Evolutionary conservation across 345 rosid species (phyloP), one percentile per base, ranked within the genome.

Genomic region (Salix suchowensis): DNA sequence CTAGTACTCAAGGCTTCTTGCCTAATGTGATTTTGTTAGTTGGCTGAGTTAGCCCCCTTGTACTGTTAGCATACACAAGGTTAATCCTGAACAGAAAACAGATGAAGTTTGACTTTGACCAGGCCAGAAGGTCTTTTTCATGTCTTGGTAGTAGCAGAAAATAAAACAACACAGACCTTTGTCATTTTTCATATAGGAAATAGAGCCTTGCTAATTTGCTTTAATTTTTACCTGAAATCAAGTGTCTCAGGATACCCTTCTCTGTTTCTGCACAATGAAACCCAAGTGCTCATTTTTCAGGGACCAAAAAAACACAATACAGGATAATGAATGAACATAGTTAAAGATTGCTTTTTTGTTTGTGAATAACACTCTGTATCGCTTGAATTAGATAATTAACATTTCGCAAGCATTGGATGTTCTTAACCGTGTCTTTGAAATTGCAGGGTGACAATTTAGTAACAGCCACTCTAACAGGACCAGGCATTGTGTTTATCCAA

Each of bases 401-500:
- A n/a, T 28, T 16, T 1, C 34, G 55, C 14, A 65, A 50, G 12
- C 52, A 44, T 5, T 28, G 46, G 16, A 8, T 61, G 34, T 78
- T 44, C 46, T 67, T 34, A 23, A 61, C 40, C 34, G 6, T 71
- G 73, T 21, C 55, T 50, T 39, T 82, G 81, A 55, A 74, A 78
- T 74, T 80, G 81, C 87, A 96, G 98, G 97, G 97, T 74, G 99
- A 94, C 58, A 94, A 92, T 84, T 77, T 91, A 76, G 91, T 93
- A 52, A 94, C 94, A 23, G 97, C 97, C 2, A 79, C 88, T 32
- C 85, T 93, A 71, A 94, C 97, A 11, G 99, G 99, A 75, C 99
- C 99, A 15, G 98, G 99, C 78, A 94, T 96, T 6, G 99, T 96
- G 74, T 96, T 96, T 88, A 92, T 94, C 79, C 99, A 96, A 79